A percentile compares a stretch with the other conserved stretches of the same genome.
phyloP scores from a whole-genome alignment of 306 rosid species.

The Geum urbanum region DNA sequence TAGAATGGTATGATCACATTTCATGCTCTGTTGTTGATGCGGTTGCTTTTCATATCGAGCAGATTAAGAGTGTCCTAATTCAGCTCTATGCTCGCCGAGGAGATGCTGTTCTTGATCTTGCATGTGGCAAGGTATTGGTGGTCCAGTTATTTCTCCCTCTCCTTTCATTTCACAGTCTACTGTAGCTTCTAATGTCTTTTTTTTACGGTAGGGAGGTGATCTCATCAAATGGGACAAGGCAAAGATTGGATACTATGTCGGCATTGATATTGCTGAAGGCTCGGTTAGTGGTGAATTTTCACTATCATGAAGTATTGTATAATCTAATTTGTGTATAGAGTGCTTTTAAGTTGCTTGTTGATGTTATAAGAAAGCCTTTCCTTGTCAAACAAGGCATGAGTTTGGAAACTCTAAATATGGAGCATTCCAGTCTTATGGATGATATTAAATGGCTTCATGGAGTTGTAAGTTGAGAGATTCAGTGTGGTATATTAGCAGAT shows the following conservation, averaged over 20 bases:
- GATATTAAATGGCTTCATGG: neutral
- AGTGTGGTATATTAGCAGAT: neutral
- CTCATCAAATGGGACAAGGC: constrained; percentile 99
- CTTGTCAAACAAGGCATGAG: constrained; percentile 6
- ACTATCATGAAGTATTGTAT: neutral
- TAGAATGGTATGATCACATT: neutral
- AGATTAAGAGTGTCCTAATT: constrained; percentile 97
- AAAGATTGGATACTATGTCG: constrained; percentile 90
- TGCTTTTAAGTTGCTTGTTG: neutral
- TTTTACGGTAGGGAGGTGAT: constrained; percentile 83
- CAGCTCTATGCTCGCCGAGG: constrained; percentile 82
- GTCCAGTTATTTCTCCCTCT: constrained; percentile 15
- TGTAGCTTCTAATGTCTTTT: constrained; percentile 11
- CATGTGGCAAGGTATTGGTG: constrained; percentile 87
- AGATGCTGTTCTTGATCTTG: constrained; percentile 93
- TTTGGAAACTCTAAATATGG: neutral
- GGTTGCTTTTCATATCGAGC: constrained; percentile 24
- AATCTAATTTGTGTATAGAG: neutral
- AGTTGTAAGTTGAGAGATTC: neutral
- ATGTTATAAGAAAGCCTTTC: neutral
- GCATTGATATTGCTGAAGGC: constrained; percentile 94
- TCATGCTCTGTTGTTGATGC: constrained; percentile 4
- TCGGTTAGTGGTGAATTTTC: constrained; percentile 50
- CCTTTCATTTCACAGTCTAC: constrained; percentile 8
- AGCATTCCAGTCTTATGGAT: neutral